These are phyloP conservation scores for Alternaria brassicae DNA, from an alignment of 2,329 filamentous ascomycete species.

Conservation along the genomic window DNA sequence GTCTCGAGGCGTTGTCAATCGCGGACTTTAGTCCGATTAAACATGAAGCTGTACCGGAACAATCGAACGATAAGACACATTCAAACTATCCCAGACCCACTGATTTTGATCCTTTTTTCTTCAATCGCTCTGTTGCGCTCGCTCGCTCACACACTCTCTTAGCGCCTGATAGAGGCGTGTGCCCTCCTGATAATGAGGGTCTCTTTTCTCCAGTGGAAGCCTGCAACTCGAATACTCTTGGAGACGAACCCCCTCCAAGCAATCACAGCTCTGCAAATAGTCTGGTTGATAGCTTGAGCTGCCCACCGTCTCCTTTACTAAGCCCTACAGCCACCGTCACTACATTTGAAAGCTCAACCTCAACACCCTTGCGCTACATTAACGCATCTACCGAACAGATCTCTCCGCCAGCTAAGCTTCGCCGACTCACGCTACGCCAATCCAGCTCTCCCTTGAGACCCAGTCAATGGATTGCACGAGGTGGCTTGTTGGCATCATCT, in stretches of 20 bases:
- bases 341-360: background rate
- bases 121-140: constrained; percentile 7
- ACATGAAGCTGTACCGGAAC: constrained; percentile 3
- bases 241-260: background rate
- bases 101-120: background rate
- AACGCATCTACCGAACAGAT: background rate
- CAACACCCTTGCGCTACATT: background rate
- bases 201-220: background rate
- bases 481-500: constrained; percentile 29
- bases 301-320: constrained; percentile 6
- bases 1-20: constrained; percentile 23
- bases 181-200: background rate
- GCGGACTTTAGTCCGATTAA: constrained; percentile 23
- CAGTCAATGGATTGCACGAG: constrained; percentile 41
- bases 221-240: background rate
- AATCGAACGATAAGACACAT: constrained; percentile 20
- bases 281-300: constrained; percentile 2
- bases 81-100: constrained; percentile 8
- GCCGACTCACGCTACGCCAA: constrained; percentile 27
- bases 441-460: constrained; percentile 43
- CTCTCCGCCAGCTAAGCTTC: constrained; percentile 10
- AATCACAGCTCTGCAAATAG: constrained; percentile 17
- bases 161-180: background rate
- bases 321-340: background rate
- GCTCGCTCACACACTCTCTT: constrained; percentile 21